Conservation (phyloP, 331 rosid species). For the Erythrophleum ivorense region DNA sequence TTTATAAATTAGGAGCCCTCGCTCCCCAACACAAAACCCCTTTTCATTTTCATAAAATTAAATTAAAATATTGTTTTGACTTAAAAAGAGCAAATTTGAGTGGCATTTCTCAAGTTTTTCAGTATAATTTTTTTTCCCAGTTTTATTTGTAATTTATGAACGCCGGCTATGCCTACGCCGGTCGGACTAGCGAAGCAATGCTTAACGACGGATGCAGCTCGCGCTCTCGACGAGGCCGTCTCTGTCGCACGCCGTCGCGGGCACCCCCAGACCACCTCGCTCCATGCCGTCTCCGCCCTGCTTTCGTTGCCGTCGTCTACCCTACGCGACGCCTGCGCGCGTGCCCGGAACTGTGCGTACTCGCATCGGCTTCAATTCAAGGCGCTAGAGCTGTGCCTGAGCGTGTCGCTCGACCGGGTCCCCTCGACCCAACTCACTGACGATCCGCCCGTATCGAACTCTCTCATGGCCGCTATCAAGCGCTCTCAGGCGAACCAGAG, state of each 20-base stretch:
- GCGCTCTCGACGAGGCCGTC: slow-evolving; percentile 89
- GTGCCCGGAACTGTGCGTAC: slow-evolving; percentile 81
- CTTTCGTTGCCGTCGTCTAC: slow-evolving; percentile 72
- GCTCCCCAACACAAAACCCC: slow-evolving; percentile 6
- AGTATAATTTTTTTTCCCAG: background rate
- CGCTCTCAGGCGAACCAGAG: slow-evolving; percentile 81
- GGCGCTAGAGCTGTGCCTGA: slow-evolving; percentile 79
- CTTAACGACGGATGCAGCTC: slow-evolving; percentile 75
- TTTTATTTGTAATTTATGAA: slow-evolving; percentile 10
- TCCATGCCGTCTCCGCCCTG: slow-evolving; percentile 87
- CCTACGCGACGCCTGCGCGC: slow-evolving; percentile 85
- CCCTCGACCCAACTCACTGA: slow-evolving; percentile 55
- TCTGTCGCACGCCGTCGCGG: slow-evolving; percentile 89
- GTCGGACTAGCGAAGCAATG: slow-evolving; percentile 86
- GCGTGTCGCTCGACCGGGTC: slow-evolving; percentile 66
- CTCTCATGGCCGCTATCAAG: slow-evolving; percentile 81
- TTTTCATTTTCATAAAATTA: background rate
- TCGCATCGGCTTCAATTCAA: slow-evolving; percentile 91
- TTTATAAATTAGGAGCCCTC: slow-evolving; percentile 41
- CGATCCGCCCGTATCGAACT: slow-evolving; percentile 94
- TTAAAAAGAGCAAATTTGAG: background rate
- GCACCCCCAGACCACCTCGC: slow-evolving; percentile 90
- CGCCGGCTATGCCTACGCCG: slow-evolving; percentile 90
- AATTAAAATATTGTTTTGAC: slow-evolving; percentile 26
- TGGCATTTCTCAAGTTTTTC: background rate